A percentile compares a stretch with the other conserved stretches of the same genome.
Conservation (phyloP, 2,329 filamentous ascomycete species). For the Phaeomoniella chlamydospora region DNA sequence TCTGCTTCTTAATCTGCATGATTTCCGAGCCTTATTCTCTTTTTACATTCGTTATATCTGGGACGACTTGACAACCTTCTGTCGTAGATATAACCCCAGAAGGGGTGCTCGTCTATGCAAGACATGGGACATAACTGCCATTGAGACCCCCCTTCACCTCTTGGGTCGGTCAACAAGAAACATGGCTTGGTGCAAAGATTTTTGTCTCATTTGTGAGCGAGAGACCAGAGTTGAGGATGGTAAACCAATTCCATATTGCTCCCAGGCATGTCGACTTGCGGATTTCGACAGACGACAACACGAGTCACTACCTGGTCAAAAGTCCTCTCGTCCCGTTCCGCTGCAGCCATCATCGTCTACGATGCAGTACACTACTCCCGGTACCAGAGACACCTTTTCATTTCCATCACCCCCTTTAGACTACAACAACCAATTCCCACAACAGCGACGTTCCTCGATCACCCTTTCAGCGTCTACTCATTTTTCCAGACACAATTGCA, state of each 20-base stretch:
- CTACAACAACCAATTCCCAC: not conserved
- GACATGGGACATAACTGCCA: too few species aligned
- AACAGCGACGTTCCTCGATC: not conserved
- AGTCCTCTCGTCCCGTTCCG: conserved; percentile 12
- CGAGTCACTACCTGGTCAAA: conserved; percentile 9
- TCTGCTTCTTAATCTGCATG: too few species aligned
- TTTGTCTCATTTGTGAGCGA: conserved; percentile 86
- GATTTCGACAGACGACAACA: conserved; percentile 51
- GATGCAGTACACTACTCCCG: not conserved
- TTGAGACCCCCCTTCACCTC: too few species aligned
- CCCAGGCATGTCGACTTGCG: conserved; percentile 74
- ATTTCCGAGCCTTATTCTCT: too few species aligned
- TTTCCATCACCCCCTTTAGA: not conserved
- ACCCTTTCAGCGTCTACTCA: too few species aligned
- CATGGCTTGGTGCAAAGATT: conserved; percentile 36
- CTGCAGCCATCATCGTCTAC: too few species aligned
- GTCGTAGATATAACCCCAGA: too few species aligned
- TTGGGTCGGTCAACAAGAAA: too few species aligned
- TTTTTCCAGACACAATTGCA: too few species aligned
- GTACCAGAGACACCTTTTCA: not conserved
- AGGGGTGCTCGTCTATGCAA: too few species aligned
- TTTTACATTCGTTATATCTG: too few species aligned
- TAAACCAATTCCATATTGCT: conserved; percentile 65
- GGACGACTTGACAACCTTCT: too few species aligned
- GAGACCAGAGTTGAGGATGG: conserved; percentile 50